Evolutionary conservation across 2,329 filamentous ascomycete species (phyloP).

Genomic region (Rhinocladiella mackenziei): DNA sequence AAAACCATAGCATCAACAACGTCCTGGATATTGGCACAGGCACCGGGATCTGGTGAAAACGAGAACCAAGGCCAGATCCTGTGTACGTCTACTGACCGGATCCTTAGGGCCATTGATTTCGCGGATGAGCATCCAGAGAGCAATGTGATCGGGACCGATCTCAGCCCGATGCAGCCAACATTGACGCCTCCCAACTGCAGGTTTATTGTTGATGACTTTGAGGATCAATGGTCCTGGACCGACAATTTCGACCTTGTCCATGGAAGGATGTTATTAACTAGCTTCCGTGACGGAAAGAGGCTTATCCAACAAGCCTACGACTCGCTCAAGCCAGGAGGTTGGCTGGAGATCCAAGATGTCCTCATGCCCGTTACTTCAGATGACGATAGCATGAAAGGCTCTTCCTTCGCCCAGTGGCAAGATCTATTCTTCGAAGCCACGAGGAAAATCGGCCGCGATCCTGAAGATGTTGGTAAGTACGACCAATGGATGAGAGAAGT

Average conservation of each 20-base stretch:
- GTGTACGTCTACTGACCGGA: too few relatives aligned
- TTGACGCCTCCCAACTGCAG: slow-evolving; percentile 51
- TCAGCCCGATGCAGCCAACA: slow-evolving; percentile 29
- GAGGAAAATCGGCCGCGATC: too few relatives aligned
- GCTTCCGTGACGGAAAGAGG: slow-evolving; percentile 28
- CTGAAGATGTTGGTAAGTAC: too few relatives aligned
- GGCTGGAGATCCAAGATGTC: slow-evolving; percentile 32
- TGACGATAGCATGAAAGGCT: too few relatives aligned
- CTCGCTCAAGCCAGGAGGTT: slow-evolving; percentile 32
- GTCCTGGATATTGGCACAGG: slow-evolving; percentile 37
- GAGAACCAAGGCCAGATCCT: too few relatives aligned
- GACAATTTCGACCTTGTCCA: slow-evolving; percentile 56
- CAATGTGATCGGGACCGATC: slow-evolving; percentile 25
- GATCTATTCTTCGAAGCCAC: too few relatives aligned
- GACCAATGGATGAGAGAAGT: too few relatives aligned
- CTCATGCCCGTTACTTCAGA: too few relatives aligned
- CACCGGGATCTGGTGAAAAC: slow-evolving; percentile 36
- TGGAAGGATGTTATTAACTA: slow-evolving; percentile 28
- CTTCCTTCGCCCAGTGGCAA: too few relatives aligned
- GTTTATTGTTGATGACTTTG: slow-evolving; percentile 56
- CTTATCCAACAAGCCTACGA: slow-evolving; percentile 23
- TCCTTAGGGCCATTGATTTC: slow-evolving; percentile 40
- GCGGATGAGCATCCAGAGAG: slow-evolving; percentile 35
- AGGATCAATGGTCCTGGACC: slow-evolving; percentile 54
- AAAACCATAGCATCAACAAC: slow-evolving; percentile 22